phyloP scores from a whole-genome alignment of 2,329 filamentous ascomycete species.

The Colletotrichum cuscutae region DNA sequence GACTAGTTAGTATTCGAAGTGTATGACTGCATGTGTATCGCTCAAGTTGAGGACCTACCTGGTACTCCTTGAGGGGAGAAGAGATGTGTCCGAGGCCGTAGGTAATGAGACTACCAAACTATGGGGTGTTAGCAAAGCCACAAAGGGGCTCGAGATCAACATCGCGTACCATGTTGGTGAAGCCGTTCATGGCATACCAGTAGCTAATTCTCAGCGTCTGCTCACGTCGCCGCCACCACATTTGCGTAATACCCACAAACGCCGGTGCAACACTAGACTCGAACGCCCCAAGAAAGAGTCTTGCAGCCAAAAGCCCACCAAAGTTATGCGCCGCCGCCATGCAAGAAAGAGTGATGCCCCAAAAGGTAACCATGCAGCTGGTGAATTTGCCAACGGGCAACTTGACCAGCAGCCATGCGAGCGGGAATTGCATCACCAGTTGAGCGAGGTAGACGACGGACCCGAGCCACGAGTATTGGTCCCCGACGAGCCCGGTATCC shows the following conservation, averaged over 20 bases:
- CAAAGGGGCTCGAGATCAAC: no score
- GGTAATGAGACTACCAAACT: conserved; percentile 64
- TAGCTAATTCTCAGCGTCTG: conserved; percentile 45
- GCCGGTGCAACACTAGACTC: conserved; percentile 60
- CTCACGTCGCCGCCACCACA: conserved; percentile 48
- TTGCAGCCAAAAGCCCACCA: conserved; percentile 53
- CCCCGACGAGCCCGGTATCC: conserved; percentile 64
- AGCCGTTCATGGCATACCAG: conserved; percentile 46
- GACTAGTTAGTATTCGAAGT: no score
- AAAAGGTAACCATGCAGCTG: conserved; percentile 60
- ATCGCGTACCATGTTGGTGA: conserved; percentile 35
- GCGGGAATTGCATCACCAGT: conserved; percentile 65
- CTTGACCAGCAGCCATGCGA: conserved; percentile 63
- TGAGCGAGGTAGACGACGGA: conserved; percentile 71
- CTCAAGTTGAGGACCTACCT: conserved; percentile 46
- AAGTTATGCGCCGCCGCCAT: conserved; percentile 63
- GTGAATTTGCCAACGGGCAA: conserved; percentile 66
- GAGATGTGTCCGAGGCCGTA: conserved; percentile 66
- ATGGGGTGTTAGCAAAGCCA: conserved; percentile 16
- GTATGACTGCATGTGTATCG: no score
- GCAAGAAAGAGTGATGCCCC: conserved; percentile 61
- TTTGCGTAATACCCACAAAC: conserved; percentile 59
- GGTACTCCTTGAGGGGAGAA: conserved; percentile 53
- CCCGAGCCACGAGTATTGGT: conserved; percentile 70
- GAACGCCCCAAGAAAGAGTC: conserved; percentile 58